Percentiles rank a stretch among this genome's conserved stretches.
These are phyloP conservation scores for Cystobasidium sp. DNA, from an alignment of 1,284 basidiomycete genomes.

Conservation along the genomic window DNA sequence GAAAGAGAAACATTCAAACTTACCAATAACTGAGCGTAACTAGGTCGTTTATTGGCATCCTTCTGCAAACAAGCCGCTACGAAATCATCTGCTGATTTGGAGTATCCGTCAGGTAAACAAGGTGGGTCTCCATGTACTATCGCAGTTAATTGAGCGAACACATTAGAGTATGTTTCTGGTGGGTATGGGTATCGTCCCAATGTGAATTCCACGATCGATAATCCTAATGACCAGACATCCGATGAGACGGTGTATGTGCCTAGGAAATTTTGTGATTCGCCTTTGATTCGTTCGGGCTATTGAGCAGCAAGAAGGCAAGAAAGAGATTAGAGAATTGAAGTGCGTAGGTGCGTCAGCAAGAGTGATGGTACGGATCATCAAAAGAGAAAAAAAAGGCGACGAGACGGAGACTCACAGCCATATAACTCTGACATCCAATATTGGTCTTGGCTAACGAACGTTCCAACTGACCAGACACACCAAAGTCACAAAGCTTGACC, in stretches of 20 bases:
- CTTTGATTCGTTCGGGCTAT: slow-evolving; percentile 92
- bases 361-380: too few species aligned
- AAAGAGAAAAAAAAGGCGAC: not conserved
- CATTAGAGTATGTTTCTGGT: slow-evolving; percentile 96
- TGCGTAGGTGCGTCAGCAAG: too few species aligned
- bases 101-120: slow-evolving; percentile 66
- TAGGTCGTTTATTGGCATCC: slow-evolving; percentile 75
- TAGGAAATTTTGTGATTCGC: slow-evolving; percentile 82
- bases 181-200: slow-evolving; percentile 94
- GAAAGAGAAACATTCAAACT: slow-evolving; percentile 51
- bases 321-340: not conserved
- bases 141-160: slow-evolving; percentile 92
- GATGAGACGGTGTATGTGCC: slow-evolving; percentile 95
- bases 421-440: slow-evolving; percentile 97
- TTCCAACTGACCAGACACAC: slow-evolving; percentile 95
- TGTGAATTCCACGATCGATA: slow-evolving; percentile 92
- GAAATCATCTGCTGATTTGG: slow-evolving; percentile 59
- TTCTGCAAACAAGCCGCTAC: slow-evolving; percentile 68
- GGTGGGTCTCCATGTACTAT: slow-evolving; percentile 95
- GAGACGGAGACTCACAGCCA: slow-evolving; percentile 73
- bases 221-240: slow-evolving; percentile 97
- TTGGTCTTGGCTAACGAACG: slow-evolving; percentile 97
- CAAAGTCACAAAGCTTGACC: slow-evolving; percentile 96
- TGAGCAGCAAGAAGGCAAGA: slow-evolving; percentile 23
- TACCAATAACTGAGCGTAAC: slow-evolving; percentile 80